These are phyloP conservation scores for Primulina tabacum DNA, from an alignment of 257 asterid species.

Conservation along the genomic window DNA sequence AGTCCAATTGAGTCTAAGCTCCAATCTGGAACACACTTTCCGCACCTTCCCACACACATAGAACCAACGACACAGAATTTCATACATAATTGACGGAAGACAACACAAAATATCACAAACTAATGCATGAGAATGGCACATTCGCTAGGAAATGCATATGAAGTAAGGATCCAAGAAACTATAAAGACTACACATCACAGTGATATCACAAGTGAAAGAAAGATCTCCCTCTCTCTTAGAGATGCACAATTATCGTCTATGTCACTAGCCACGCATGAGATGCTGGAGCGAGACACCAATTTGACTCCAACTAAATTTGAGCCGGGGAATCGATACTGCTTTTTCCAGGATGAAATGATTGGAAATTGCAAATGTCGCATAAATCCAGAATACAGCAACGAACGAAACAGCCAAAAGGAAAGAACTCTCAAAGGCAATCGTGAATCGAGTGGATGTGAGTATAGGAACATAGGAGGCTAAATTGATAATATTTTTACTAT, in stretches of 20 bases:
- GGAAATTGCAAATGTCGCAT: slow-evolving; percentile 8
- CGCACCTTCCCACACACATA: neutral
- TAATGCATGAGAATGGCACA: neutral
- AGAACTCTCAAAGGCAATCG: neutral
- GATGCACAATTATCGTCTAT: neutral
- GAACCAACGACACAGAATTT: neutral
- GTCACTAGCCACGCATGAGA: slow-evolving; percentile 4
- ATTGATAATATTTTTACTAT: neutral
- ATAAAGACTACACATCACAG: slow-evolving; percentile 4
- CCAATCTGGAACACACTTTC: neutral
- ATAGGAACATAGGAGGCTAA: slow-evolving; percentile 1
- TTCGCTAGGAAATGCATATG: neutral
- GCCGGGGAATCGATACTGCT: slow-evolving; percentile 1
- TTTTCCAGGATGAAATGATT: slow-evolving; percentile 6
- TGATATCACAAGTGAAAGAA: neutral
- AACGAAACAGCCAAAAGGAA: slow-evolving; percentile 4
- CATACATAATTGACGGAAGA: neutral
- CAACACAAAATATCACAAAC: neutral
- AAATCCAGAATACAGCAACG: slow-evolving; percentile 8
- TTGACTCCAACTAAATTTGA: slow-evolving; percentile 2
- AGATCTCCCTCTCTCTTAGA: neutral
- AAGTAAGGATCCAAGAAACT: neutral
- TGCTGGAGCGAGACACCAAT: slow-evolving; percentile 12
- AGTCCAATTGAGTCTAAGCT: neutral
- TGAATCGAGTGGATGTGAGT: slow-evolving; percentile 2